These are phyloP conservation scores for Penicillium herquei DNA, from an alignment of 495 filamentous ascomycete species.

Conservation along the genomic window DNA sequence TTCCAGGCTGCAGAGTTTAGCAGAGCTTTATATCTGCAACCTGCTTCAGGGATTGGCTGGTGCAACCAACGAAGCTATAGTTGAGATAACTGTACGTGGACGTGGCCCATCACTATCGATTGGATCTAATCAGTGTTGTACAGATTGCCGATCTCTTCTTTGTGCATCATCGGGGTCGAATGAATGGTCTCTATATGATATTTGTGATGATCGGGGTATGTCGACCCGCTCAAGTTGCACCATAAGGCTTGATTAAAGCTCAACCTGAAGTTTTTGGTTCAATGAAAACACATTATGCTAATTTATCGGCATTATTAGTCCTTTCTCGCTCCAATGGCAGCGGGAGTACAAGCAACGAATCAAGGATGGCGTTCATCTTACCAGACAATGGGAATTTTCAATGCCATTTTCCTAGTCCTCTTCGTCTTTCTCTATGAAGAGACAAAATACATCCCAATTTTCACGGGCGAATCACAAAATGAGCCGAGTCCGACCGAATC, in stretches of 20 bases:
- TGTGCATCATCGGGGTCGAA: constrained; percentile 35
- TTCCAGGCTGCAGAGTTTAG: constrained; percentile 19
- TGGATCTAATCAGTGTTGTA: neutral
- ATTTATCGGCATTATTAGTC: constrained; percentile 15
- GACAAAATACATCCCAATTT: constrained; percentile 29
- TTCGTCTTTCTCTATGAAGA: constrained; percentile 35
- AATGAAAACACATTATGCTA: neutral
- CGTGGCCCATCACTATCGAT: neutral
- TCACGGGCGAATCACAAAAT: constrained; percentile 13
- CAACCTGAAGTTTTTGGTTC: neutral
- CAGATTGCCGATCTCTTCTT: constrained; percentile 41
- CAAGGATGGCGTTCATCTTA: constrained; percentile 36
- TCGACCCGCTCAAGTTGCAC: neutral
- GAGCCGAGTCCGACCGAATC: neutral
- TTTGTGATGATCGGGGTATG: constrained; percentile 38
- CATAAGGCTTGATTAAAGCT: neutral
- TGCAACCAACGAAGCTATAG: constrained; percentile 35
- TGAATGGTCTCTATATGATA: constrained; percentile 38
- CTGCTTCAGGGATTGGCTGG: constrained; percentile 33
- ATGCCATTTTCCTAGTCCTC: constrained; percentile 23
- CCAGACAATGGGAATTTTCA: constrained; percentile 29
- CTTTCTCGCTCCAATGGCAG: constrained; percentile 36
- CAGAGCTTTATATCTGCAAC: constrained; percentile 31
- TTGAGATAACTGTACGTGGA: constrained; percentile 31
- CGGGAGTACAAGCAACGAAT: constrained; percentile 29